These are phyloP conservation scores for Colletotrichum filicis DNA, from an alignment of 2,329 filamentous ascomycete species.

Conservation along the genomic window DNA sequence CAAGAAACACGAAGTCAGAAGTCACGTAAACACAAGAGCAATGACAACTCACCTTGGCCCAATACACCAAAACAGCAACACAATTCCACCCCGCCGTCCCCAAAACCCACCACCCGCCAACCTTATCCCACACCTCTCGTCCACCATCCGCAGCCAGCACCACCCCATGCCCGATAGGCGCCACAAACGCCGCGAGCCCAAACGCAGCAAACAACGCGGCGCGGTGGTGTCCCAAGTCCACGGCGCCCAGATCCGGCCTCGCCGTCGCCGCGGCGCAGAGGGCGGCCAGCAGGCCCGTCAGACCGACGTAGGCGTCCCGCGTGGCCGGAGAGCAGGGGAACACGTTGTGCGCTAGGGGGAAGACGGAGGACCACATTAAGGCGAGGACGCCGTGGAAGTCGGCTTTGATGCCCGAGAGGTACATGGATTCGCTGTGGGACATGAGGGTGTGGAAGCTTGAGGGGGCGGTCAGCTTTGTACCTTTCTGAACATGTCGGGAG, in stretches of 20 bases:
- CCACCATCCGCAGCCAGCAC: background rate
- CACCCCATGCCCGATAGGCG: constrained; percentile 25
- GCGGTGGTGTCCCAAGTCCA: constrained; percentile 31
- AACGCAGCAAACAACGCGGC: constrained; percentile 26
- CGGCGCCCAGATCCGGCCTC: constrained; percentile 19
- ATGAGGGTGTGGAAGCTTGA: constrained; percentile 66
- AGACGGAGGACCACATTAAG: constrained; percentile 70
- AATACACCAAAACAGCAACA: constrained; percentile 25
- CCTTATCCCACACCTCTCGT: constrained; percentile 6
- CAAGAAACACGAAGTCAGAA: too few relatives aligned
- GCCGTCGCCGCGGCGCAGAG: constrained; percentile 45
- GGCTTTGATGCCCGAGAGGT: constrained; percentile 64
- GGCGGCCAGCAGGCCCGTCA: constrained; percentile 48
- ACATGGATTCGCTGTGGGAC: constrained; percentile 62
- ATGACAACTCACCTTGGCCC: constrained; percentile 15
- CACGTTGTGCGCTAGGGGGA: constrained; percentile 68
- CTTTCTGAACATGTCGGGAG: too few relatives aligned
- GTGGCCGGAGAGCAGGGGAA: constrained; percentile 50
- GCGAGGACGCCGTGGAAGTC: constrained; percentile 72
- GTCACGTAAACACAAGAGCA: background rate
- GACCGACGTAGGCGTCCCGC: constrained; percentile 48
- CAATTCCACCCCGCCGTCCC: constrained; percentile 26
- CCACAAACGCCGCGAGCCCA: constrained; percentile 18
- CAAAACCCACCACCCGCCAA: constrained; percentile 20
- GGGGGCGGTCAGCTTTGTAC: background rate